Conservation (phyloP, 495 filamentous ascomycete species). For the Terfezia claveryi region DNA sequence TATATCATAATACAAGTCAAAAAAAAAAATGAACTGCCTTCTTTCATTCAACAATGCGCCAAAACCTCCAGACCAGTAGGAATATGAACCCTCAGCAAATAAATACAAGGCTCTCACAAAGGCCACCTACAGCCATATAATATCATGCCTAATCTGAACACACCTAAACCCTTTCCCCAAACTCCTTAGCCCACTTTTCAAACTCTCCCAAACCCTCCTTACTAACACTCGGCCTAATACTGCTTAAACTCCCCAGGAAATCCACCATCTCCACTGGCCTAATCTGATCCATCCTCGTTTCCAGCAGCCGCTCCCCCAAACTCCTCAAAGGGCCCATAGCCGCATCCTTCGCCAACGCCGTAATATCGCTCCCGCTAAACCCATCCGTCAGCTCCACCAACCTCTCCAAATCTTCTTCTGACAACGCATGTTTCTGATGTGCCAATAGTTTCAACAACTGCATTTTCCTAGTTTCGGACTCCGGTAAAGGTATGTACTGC, state of each 20-base stretch:
- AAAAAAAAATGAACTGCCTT: no score
- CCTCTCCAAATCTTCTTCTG: conserved; percentile 44
- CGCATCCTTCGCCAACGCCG: conserved; percentile 88
- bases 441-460: conserved; percentile 60
- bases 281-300: conserved; percentile 86
- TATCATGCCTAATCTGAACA: no score
- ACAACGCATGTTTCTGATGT: conserved; percentile 71
- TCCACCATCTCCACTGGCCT: conserved; percentile 63
- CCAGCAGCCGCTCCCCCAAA: conserved; percentile 70
- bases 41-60: no score
- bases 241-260: conserved; percentile 64
- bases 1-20: no score
- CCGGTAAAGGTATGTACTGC: conserved; percentile 90
- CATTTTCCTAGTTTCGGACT: conserved; percentile 50
- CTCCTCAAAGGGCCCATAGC: conserved; percentile 92
- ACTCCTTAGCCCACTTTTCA: conserved; percentile 85
- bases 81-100: no score
- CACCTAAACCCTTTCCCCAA: conserved; percentile 65
- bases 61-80: no score
- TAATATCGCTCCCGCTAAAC: conserved; percentile 94
- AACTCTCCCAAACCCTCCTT: conserved; percentile 61
- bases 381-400: conserved; percentile 74
- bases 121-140: no score
- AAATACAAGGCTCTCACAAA: no score
- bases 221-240: conserved; percentile 81